Percentiles rank a stretch among this genome's conserved stretches.
These are phyloP conservation scores for Luffa aegyptiaca DNA, from an alignment of 306 rosid species.

Conservation along the genomic window DNA sequence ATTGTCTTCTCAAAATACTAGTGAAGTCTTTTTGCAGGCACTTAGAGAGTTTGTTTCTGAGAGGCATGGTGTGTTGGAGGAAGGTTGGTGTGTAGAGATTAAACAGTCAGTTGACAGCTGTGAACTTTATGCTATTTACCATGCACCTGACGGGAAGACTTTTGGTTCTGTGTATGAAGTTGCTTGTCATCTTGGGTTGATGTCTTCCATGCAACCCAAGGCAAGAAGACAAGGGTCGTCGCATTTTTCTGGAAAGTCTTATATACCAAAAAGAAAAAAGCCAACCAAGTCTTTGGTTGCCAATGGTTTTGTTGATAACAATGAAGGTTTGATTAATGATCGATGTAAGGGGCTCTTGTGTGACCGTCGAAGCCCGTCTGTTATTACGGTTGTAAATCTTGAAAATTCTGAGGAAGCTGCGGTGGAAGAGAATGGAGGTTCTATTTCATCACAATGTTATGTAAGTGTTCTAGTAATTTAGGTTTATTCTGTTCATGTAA, in stretches of 20 bases:
- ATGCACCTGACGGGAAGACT: slow-evolving; percentile 89
- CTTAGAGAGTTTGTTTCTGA: slow-evolving; percentile 82
- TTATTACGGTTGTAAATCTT: slow-evolving; percentile 28
- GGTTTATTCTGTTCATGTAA: slow-evolving; percentile 12
- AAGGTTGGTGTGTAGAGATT: slow-evolving; percentile 93
- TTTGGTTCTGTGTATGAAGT: slow-evolving; percentile 95
- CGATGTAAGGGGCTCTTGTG: slow-evolving; percentile 35
- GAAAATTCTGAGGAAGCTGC: slow-evolving; percentile 31
- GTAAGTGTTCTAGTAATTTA: slow-evolving; percentile 36
- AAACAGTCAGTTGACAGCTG: slow-evolving; percentile 51
- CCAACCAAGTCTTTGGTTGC: slow-evolving; percentile 23
- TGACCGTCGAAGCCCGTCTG: slow-evolving; percentile 29
- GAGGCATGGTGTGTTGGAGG: slow-evolving; percentile 80
- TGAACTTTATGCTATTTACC: slow-evolving; percentile 75
- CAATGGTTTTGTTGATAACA: slow-evolving; percentile 65
- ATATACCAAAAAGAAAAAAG: slow-evolving; percentile 61
- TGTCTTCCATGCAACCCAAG: slow-evolving; percentile 48
- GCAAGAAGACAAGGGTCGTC: slow-evolving; percentile 42
- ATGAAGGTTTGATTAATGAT: slow-evolving; percentile 30
- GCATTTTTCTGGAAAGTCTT: slow-evolving; percentile 35
- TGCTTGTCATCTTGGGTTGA: slow-evolving; percentile 79
- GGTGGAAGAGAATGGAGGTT: slow-evolving; percentile 27
- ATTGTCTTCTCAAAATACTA: slow-evolving; percentile 40
- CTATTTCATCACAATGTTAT: slow-evolving; percentile 24
- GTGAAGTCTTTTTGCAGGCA: slow-evolving; percentile 71